Conservation (phyloP, 805 yeast species). For the Cyberlindnera xylosilytica region DNA sequence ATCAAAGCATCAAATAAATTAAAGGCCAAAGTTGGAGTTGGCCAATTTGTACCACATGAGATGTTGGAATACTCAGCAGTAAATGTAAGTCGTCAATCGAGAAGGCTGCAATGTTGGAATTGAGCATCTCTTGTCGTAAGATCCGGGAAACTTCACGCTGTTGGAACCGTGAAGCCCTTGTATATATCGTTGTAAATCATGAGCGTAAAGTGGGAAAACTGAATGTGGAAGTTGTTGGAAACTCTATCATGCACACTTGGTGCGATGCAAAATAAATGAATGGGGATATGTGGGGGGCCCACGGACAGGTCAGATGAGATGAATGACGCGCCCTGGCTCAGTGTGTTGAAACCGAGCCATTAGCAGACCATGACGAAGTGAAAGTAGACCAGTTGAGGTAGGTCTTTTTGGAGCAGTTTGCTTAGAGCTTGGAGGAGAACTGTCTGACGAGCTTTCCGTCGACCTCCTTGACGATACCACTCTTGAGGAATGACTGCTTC, state of each 20-base stretch:
- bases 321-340: neutral
- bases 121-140: slow-evolving; percentile 3
- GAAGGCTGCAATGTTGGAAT: slow-evolving; percentile 18
- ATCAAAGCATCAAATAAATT: too few relatives aligned
- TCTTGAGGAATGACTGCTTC: slow-evolving; percentile 61
- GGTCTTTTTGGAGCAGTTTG: neutral
- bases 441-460: slow-evolving; percentile 26
- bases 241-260: slow-evolving; percentile 1
- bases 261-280: neutral
- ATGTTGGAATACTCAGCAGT: slow-evolving; percentile 21
- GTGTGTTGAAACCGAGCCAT: slow-evolving; percentile 10
- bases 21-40: slow-evolving; percentile 15
- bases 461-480: slow-evolving; percentile 48
- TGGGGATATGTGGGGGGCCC: neutral
- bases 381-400: neutral
- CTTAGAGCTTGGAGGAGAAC: slow-evolving; percentile 21
- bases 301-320: neutral
- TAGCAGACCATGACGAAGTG: neutral
- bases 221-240: slow-evolving; percentile 7
- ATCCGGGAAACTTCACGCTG: slow-evolving; percentile 8
- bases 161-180: slow-evolving; percentile 11
- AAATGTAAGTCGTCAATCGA: slow-evolving; percentile 2
- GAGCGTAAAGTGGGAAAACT: neutral
- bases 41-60: slow-evolving; percentile 5
- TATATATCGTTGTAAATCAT: too few relatives aligned